Evolutionary conservation across 2,329 filamentous ascomycete species (phyloP).

Genomic region (Diaporthe citri): DNA sequence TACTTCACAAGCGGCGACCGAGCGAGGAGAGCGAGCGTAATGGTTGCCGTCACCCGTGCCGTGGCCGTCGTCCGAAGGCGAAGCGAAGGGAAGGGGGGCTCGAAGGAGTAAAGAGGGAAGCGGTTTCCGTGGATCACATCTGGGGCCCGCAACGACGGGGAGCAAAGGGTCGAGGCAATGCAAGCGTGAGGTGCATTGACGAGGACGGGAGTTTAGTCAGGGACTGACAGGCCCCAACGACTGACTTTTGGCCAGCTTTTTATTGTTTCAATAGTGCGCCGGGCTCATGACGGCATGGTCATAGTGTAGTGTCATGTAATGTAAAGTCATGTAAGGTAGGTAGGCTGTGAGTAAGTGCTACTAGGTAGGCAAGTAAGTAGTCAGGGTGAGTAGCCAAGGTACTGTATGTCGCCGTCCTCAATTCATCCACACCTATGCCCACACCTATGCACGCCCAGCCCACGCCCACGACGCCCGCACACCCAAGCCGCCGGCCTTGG

Average conservation of each 20-base stretch:
- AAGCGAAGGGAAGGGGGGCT: slow-evolving; percentile 2
- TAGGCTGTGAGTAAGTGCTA: not conserved
- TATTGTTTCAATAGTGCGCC: slow-evolving; percentile 25
- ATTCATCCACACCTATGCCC: slow-evolving; percentile 21
- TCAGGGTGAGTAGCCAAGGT: not conserved
- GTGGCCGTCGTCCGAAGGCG: slow-evolving; percentile 15
- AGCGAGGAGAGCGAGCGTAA: slow-evolving; percentile 1
- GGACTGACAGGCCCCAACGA: slow-evolving; percentile 28
- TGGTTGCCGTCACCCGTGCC: slow-evolving; percentile 33
- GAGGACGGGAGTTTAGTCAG: slow-evolving; percentile 34
- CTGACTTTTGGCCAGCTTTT: not conserved
- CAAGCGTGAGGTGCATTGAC: slow-evolving; percentile 24
- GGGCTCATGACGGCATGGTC: slow-evolving; percentile 17
- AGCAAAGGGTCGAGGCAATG: slow-evolving; percentile 6
- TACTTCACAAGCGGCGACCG: slow-evolving; percentile 33
- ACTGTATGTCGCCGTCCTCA: not conserved
- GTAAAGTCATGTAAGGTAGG: not conserved
- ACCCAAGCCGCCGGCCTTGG: slow-evolving; percentile 17
- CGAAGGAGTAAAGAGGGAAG: slow-evolving; percentile 26
- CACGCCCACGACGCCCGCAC: slow-evolving; percentile 10
- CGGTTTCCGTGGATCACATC: slow-evolving; percentile 19
- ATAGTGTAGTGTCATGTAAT: slow-evolving; percentile 5
- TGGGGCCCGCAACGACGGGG: slow-evolving; percentile 12
- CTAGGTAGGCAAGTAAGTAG: not conserved
- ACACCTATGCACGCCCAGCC: slow-evolving; percentile 2